Conservation (phyloP, 805 yeast species). For the Schwanniomyces yamadae region DNA sequence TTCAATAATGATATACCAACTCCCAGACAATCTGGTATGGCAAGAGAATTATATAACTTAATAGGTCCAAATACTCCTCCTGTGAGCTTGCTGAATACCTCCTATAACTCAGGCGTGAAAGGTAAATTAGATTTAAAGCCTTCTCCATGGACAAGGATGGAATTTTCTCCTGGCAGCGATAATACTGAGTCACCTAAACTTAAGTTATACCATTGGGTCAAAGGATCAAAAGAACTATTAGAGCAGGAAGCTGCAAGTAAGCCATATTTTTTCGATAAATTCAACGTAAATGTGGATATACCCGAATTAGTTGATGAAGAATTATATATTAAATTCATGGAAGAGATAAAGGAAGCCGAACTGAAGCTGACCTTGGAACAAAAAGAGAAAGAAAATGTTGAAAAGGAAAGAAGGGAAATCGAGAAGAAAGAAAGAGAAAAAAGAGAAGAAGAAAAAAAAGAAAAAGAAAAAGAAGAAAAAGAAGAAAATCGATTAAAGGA, state of each 20-base stretch:
- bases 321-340: slow-evolving; percentile 55
- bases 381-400: slow-evolving; percentile 14
- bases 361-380: slow-evolving; percentile 8
- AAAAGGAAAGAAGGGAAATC: slow-evolving; percentile 14
- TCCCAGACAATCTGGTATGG: slow-evolving; percentile 63
- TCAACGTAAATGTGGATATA: slow-evolving; percentile 63
- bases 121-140: slow-evolving; percentile 66
- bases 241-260: slow-evolving; percentile 24
- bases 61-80: slow-evolving; percentile 94
- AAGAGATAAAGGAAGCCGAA: slow-evolving; percentile 33
- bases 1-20: slow-evolving; percentile 16
- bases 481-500: slow-evolving; percentile 10
- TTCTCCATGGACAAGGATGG: slow-evolving; percentile 77
- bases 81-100: slow-evolving; percentile 29
- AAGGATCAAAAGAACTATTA: slow-evolving; percentile 57
- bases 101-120: slow-evolving; percentile 56
- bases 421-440: slow-evolving; percentile 13
- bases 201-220: slow-evolving; percentile 78
- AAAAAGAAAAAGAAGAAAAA: slow-evolving; percentile 3
- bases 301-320: slow-evolving; percentile 64
- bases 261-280: slow-evolving; percentile 72
- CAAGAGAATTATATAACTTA: slow-evolving; percentile 82
- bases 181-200: slow-evolving; percentile 47
- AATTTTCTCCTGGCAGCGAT: slow-evolving; percentile 56
- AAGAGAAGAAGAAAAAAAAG: slow-evolving; percentile 12